Percentiles rank a stretch among this genome's conserved stretches.
Conservation (phyloP, 1,139 yeast species). For the Suhomyces guaymorum region DNA sequence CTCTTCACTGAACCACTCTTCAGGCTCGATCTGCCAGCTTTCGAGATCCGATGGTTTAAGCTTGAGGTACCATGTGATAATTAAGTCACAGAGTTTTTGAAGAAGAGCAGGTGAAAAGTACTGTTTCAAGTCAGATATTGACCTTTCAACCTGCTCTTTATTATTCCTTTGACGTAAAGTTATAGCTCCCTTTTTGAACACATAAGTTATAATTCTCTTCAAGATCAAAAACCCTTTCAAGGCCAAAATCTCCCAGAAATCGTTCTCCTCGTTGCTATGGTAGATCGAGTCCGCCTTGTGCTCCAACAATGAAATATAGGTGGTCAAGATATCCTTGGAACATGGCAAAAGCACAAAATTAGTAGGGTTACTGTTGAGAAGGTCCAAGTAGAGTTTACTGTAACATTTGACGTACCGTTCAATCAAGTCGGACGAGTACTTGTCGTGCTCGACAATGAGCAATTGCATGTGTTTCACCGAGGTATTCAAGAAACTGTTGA, state of each 20-base stretch:
- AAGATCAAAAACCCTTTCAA: constrained; percentile 69
- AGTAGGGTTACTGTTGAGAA: constrained; percentile 62
- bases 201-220: constrained; percentile 62
- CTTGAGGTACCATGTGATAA: constrained; percentile 72
- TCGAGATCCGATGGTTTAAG: constrained; percentile 76
- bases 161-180: constrained; percentile 65
- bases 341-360: constrained; percentile 70
- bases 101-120: constrained; percentile 61
- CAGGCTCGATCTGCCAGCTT: constrained; percentile 83
- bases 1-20: constrained; percentile 89
- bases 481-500: constrained; percentile 58
- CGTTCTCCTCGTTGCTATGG: constrained; percentile 50
- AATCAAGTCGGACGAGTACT: constrained; percentile 53
- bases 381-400: constrained; percentile 66
- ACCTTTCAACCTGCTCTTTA: constrained; percentile 57
- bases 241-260: constrained; percentile 75
- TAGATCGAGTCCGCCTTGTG: constrained; percentile 64
- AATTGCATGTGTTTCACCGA: constrained; percentile 62
- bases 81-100: constrained; percentile 59
- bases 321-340: constrained; percentile 58
- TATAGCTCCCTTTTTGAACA: constrained; percentile 66
- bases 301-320: constrained; percentile 60
- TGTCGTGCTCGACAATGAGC: constrained; percentile 56
- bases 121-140: constrained; percentile 52
- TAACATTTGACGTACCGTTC: constrained; percentile 75